These are phyloP conservation scores for Ogataea zsoltii DNA, from an alignment of 805 yeast genomes.

Conservation along the genomic window DNA sequence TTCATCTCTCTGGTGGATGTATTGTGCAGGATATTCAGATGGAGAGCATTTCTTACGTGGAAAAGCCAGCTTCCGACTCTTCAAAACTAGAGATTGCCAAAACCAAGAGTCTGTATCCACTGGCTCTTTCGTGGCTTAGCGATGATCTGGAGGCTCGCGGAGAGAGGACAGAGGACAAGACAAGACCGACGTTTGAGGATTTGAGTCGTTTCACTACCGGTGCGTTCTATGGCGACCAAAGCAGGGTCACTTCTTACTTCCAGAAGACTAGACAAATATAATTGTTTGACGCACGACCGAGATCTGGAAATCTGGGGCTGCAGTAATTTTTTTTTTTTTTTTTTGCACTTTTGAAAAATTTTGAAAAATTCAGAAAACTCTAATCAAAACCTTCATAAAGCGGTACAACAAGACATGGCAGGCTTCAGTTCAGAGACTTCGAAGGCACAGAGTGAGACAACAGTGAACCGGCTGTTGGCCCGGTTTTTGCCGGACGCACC, in stretches of 20 bases:
- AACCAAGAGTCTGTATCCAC: slow-evolving; percentile 64
- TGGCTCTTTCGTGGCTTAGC: slow-evolving; percentile 68
- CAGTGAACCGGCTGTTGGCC: slow-evolving; percentile 30
- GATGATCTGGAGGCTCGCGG: slow-evolving; percentile 57
- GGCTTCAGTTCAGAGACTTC: slow-evolving; percentile 5
- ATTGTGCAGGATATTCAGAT: slow-evolving; percentile 40
- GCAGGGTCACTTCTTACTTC: slow-evolving; percentile 50
- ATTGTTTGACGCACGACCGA: neutral
- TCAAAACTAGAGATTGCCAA: slow-evolving; percentile 38
- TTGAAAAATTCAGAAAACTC: neutral
- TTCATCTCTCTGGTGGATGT: slow-evolving; percentile 74
- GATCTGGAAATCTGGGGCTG: too few species aligned
- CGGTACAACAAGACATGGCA: too few species aligned
- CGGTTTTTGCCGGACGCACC: slow-evolving; percentile 25
- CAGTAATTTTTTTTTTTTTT: slow-evolving; percentile 5
- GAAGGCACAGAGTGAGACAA: slow-evolving; percentile 17
- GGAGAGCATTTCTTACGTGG: slow-evolving; percentile 36
- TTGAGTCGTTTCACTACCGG: slow-evolving; percentile 40
- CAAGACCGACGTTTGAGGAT: slow-evolving; percentile 57
- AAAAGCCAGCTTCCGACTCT: slow-evolving; percentile 17
- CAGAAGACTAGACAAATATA: slow-evolving; percentile 43
- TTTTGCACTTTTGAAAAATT: neutral
- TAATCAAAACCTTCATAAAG: too few species aligned
- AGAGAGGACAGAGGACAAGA: slow-evolving; percentile 46
- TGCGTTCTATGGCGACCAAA: slow-evolving; percentile 46